These are phyloP conservation scores for Senna tora DNA, from an alignment of 306 rosid species.

Conservation along the genomic window DNA sequence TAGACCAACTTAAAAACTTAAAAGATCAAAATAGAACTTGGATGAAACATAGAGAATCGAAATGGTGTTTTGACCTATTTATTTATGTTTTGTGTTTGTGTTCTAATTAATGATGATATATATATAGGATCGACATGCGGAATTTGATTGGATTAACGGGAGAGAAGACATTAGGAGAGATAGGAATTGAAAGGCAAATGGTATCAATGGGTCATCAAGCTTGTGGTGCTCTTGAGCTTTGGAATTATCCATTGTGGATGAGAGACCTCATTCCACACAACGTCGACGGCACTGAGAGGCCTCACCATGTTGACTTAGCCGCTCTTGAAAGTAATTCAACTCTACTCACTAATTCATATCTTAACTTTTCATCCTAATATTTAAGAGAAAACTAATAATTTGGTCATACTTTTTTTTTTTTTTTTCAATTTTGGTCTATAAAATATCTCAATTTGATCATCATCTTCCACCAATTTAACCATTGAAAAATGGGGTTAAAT, in stretches of 20 bases:
- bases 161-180: slow-evolving; percentile 42
- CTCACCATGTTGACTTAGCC: slow-evolving; percentile 56
- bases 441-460: no score
- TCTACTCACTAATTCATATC: background rate
- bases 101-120: no score
- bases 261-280: slow-evolving; percentile 57
- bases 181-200: slow-evolving; percentile 51
- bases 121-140: slow-evolving; percentile 50
- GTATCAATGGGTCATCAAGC: slow-evolving; percentile 84
- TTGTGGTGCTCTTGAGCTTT: slow-evolving; percentile 59
- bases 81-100: no score
- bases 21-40: no score
- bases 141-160: slow-evolving; percentile 53
- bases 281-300: slow-evolving; percentile 53
- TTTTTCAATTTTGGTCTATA: no score
- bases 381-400: no score
- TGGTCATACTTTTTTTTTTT: no score
- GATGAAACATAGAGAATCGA: no score
- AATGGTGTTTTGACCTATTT: no score
- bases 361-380: background rate
- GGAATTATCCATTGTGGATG: slow-evolving; percentile 56
- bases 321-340: slow-evolving; percentile 67
- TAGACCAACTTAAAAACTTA: no score
- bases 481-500: no score
- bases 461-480: no score